Base-by-base conservation (phyloP, 257 asterid genomes). In the Solanum infundibuliforme region DNA sequence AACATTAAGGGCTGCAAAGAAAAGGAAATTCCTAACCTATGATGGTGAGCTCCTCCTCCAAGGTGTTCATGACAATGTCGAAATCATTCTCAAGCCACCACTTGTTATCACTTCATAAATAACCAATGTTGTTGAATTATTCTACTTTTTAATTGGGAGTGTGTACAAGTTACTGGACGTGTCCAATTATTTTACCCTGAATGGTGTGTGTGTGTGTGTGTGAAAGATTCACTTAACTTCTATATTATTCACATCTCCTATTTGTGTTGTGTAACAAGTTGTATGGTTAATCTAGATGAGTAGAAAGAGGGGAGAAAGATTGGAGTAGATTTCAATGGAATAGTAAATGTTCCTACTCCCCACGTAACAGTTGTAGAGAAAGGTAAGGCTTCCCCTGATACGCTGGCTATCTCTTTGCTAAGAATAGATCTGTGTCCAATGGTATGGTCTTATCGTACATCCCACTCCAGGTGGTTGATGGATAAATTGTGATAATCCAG, bases 31-130 rank as follows among this genome's bases (percentile, higher is more conserved):
- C 25, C 38, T 97, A 38, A 90, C 99, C 3, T 97, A 97, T 41
- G 99, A 97, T 32, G 99, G 99, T 31, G 99, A 97, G 89, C 90
- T 97, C 43, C 94, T 97, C 84, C 88, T 97, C 88, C 99, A 97
- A 91, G 99, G 99, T 29, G 99, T 97, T 85, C 99, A 97, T 71
- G 99, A 96, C 82, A 96, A 97, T 79, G 98, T 97, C 9, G 95
- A 95, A 89, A 97, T 97, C 86, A 77, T 68, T 72, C 96, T 96
- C 89, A 95, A 96, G 88, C 92, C 98, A 6, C 85, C 85, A 88
- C 92, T 25, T 85, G 89, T 14, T 31, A 83, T 87, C 75, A 89
- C 83, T 89, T 91, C 58, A 71, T 76, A 76, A 9, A 14, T 36
- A 32, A 73, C n/a, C 65, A 14, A 79, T 81, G 41, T 16, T 82